phyloP scores from a whole-genome alignment of 1,284 basidiomycete species.

The Heliocybe sulcata region DNA sequence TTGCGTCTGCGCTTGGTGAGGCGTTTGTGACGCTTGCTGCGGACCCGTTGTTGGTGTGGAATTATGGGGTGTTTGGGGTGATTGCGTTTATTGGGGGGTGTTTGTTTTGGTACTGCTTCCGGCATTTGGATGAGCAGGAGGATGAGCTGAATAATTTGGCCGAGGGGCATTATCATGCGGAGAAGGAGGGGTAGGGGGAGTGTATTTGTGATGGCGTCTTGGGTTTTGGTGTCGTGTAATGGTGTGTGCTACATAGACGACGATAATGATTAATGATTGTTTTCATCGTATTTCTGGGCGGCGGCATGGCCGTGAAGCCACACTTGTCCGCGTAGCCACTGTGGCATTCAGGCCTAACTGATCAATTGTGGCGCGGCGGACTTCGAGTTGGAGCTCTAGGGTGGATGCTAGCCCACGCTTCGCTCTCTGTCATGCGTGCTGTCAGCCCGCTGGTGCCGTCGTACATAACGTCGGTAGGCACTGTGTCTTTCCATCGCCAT shows the following conservation, averaged over 20 bases:
- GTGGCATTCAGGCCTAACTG: too few relatives aligned
- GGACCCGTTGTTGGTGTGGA: slow-evolving; percentile 52
- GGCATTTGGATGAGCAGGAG: slow-evolving; percentile 55
- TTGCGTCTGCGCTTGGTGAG: slow-evolving; percentile 61
- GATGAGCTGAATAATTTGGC: slow-evolving; percentile 48
- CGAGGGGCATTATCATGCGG: slow-evolving; percentile 26
- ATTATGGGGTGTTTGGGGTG: slow-evolving; percentile 33
- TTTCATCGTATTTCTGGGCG: too few relatives aligned
- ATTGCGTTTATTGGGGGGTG: slow-evolving; percentile 32
- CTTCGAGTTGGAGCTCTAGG: too few relatives aligned
- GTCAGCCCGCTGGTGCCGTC: too few relatives aligned
- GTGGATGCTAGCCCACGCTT: too few relatives aligned
- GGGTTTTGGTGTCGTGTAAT: neutral
- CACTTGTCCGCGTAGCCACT: too few relatives aligned
- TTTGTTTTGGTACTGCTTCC: slow-evolving; percentile 58
- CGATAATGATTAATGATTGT: neutral
- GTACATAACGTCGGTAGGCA: too few relatives aligned
- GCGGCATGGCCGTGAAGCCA: too few relatives aligned
- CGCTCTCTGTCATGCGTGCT: too few relatives aligned
- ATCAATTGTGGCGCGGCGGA: too few relatives aligned
- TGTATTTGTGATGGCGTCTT: too few relatives aligned
- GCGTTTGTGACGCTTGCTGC: slow-evolving; percentile 43
- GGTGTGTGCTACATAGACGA: neutral
- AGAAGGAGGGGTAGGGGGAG: neutral
- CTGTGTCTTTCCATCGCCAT: too few relatives aligned